Evolutionary conservation across 2,329 filamentous ascomycete genomes (phyloP).

Genomic region (Colletotrichum cereale): DNA sequence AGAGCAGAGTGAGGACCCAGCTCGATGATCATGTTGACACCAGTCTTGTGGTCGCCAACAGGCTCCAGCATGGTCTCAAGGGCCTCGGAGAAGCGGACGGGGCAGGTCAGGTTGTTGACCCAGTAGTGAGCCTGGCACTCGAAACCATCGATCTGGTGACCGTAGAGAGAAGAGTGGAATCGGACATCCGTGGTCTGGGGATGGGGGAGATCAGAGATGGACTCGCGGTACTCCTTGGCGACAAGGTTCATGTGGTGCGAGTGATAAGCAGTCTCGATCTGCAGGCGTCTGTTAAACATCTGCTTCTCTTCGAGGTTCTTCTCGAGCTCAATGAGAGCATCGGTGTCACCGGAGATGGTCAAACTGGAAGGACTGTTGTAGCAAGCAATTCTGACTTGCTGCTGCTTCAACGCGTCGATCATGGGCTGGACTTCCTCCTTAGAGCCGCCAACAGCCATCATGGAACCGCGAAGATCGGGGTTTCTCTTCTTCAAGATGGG

Average conservation of each 20-base stretch:
- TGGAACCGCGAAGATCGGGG: conserved; percentile 59
- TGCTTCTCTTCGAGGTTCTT: conserved; percentile 49
- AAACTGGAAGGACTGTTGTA: conserved; percentile 66
- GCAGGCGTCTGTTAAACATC: conserved; percentile 62
- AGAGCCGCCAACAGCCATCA: conserved; percentile 67
- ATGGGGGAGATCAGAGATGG: conserved; percentile 55
- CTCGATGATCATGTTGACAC: conserved; percentile 61
- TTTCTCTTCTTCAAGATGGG: conserved; percentile 56
- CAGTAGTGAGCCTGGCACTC: conserved; percentile 54
- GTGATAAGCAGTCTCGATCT: conserved; percentile 66
- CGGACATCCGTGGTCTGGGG: conserved; percentile 51
- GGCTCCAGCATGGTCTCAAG: conserved; percentile 52
- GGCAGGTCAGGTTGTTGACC: conserved; percentile 57
- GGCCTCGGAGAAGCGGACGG: conserved; percentile 59
- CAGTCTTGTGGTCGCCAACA: conserved; percentile 51
- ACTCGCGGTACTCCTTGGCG: conserved; percentile 50
- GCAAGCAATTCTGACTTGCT: conserved; percentile 52
- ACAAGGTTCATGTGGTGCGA: conserved; percentile 66
- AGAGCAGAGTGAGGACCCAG: conserved; percentile 64
- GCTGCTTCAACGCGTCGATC: conserved; percentile 57
- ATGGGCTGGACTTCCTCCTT: conserved; percentile 56
- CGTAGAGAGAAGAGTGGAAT: conserved; percentile 62
- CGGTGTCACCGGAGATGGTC: conserved; percentile 56
- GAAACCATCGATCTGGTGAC: conserved; percentile 53
- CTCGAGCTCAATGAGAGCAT: conserved; percentile 47